Conservation (phyloP, 225 moss, liverwort and hornwort species). For the Lunularia cruciata region DNA sequence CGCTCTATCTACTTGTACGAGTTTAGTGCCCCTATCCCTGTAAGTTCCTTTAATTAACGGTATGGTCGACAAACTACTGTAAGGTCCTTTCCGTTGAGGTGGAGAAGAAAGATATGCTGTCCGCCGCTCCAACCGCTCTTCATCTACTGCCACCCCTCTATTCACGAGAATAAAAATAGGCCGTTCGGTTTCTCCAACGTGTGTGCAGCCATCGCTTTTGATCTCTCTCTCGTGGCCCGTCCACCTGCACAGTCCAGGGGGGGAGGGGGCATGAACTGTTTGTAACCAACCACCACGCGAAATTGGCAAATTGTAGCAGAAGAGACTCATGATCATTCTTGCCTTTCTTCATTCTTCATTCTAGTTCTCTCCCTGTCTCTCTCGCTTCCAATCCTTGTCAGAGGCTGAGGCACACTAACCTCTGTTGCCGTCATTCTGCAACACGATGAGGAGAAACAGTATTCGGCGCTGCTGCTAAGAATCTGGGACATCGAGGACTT, state of each 20-base stretch:
- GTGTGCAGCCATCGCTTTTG: neutral
- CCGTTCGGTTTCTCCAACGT: neutral
- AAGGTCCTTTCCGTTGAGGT: too few species aligned
- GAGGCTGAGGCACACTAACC: conserved; percentile 15
- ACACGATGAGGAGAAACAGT: neutral
- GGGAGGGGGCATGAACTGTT: conserved; percentile 3
- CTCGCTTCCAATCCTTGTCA: neutral
- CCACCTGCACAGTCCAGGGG: neutral
- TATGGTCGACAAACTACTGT: too few species aligned
- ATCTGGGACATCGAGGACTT: neutral
- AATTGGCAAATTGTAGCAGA: neutral
- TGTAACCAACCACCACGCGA: neutral
- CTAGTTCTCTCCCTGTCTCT: conserved; percentile 2
- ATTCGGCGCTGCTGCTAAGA: neutral
- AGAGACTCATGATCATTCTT: neutral
- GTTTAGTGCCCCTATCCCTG: too few species aligned
- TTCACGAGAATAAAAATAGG: too few species aligned
- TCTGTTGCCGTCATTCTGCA: conserved; percentile 7
- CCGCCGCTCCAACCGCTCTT: too few species aligned
- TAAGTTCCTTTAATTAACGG: too few species aligned
- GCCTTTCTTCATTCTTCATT: neutral
- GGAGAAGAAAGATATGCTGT: too few species aligned
- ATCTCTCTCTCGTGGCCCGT: neutral
- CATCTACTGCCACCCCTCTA: too few species aligned
- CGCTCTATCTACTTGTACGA: too few species aligned